Conservation (phyloP, 176 grass and related monocot genomes). For the Raddia guianensis region DNA sequence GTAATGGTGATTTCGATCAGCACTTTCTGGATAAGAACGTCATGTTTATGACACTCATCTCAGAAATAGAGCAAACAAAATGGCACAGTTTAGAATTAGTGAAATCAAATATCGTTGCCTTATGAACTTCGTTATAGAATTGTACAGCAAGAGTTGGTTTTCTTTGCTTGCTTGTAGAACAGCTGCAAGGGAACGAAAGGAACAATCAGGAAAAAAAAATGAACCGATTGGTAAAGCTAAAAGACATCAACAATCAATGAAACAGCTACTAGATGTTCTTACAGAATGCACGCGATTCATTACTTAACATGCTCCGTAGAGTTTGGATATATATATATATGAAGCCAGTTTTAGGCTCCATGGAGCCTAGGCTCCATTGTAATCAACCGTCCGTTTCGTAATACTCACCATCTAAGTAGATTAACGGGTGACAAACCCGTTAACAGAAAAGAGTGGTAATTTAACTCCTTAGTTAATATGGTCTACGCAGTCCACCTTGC, state of each 20-base stretch:
- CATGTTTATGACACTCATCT: neutral
- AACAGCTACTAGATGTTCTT: neutral
- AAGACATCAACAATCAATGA: neutral
- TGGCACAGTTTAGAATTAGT: neutral
- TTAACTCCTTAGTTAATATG: no score
- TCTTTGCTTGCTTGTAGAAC: slow-evolving; percentile 98
- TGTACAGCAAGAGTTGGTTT: slow-evolving; percentile 83
- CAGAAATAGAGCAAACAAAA: slow-evolving; percentile 20
- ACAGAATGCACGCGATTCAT: neutral
- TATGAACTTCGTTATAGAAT: slow-evolving; percentile 47
- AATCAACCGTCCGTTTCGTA: no score
- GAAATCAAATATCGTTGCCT: neutral
- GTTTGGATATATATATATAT: neutral
- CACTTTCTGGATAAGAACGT: neutral
- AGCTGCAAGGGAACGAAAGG: slow-evolving; percentile 46
- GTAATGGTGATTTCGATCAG: neutral
- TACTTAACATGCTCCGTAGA: neutral
- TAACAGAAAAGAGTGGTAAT: no score
- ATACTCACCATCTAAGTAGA: no score
- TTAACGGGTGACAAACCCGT: no score
- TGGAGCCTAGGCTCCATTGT: no score
- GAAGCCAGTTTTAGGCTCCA: no score
- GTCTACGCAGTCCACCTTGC: no score
- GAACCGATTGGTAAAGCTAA: neutral
- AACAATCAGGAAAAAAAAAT: neutral